Conservation (phyloP, 306 rosid genomes). For the Quercus berberidifolia region DNA sequence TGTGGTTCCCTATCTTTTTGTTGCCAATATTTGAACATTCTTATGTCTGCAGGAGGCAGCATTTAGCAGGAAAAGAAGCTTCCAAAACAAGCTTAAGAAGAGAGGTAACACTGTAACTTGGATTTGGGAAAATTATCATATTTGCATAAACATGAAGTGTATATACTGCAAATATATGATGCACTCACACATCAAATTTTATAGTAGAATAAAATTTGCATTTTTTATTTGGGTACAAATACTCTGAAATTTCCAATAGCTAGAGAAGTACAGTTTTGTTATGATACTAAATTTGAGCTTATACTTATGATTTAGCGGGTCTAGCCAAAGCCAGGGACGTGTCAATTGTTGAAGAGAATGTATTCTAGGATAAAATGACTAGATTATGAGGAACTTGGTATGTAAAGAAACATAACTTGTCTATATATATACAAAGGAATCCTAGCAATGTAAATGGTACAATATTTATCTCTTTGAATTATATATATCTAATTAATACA, state of each 20-base stretch:
- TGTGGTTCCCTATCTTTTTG: not conserved
- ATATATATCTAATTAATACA: not conserved
- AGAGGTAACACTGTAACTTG: conserved; percentile 38
- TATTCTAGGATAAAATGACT: conserved; percentile 24
- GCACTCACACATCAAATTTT: not conserved
- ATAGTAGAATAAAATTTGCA: not conserved
- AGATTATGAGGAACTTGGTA: not conserved
- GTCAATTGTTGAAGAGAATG: conserved; percentile 27
- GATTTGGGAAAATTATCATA: not conserved
- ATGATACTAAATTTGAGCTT: conserved; percentile 6
- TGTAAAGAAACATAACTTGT: conserved; percentile 2
- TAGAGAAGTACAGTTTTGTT: not conserved
- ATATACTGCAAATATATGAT: not conserved
- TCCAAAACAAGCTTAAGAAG: conserved; percentile 85
- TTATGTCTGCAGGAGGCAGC: conserved; percentile 68
- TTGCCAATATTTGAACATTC: conserved; percentile 3
- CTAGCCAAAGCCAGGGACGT: conserved; percentile 32
- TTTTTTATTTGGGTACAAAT: conserved; percentile 8
- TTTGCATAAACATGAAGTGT: not conserved
- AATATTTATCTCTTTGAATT: not conserved
- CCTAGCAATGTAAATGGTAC: not conserved
- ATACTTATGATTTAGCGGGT: conserved; percentile 25
- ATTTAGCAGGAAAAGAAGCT: conserved; percentile 94
- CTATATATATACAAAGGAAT: not conserved
- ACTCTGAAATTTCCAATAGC: conserved; percentile 17